phyloP scores from a whole-genome alignment of 805 yeast genomes.

The Lipomyces anomalus region DNA sequence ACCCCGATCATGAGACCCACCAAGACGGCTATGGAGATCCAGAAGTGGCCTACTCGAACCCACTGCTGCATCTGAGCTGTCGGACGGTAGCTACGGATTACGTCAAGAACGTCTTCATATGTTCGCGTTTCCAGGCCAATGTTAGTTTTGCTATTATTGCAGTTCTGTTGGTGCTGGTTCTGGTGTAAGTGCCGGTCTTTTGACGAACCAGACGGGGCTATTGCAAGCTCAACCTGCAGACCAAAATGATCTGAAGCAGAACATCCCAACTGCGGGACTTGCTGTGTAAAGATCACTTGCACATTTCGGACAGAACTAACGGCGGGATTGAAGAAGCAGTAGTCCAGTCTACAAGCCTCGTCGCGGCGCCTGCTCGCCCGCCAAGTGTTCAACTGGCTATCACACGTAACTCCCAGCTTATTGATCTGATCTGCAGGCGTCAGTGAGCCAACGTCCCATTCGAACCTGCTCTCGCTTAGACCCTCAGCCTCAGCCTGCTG shows the following conservation, averaged over 20 bases:
- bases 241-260: constrained; percentile 94
- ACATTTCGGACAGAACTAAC: constrained; percentile 55
- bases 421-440: constrained; percentile 50
- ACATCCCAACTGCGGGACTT: constrained; percentile 44
- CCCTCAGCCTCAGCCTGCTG: constrained; percentile 13
- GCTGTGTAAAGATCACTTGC: constrained; percentile 66
- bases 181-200: too few species aligned
- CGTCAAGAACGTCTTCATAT: constrained; percentile 47
- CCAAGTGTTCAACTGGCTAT: constrained; percentile 84
- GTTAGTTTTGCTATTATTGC: constrained; percentile 3
- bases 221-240: constrained; percentile 30
- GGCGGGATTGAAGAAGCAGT: constrained; percentile 66
- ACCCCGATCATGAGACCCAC: constrained; percentile 52
- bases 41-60: constrained; percentile 65
- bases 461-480: too few species aligned
- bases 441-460: too few species aligned
- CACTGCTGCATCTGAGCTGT: constrained; percentile 54
- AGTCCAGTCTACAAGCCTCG: constrained; percentile 86
- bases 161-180: constrained; percentile 9
- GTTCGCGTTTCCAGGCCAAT: background rate
- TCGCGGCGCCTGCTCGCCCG: constrained; percentile 46
- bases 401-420: constrained; percentile 83
- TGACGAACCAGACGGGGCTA: constrained; percentile 21
- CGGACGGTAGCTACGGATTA: constrained; percentile 45
- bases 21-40: constrained; percentile 46